phyloP scores from a whole-genome alignment of 2,329 filamentous ascomycete genomes.

The Trichoderma sp. region DNA sequence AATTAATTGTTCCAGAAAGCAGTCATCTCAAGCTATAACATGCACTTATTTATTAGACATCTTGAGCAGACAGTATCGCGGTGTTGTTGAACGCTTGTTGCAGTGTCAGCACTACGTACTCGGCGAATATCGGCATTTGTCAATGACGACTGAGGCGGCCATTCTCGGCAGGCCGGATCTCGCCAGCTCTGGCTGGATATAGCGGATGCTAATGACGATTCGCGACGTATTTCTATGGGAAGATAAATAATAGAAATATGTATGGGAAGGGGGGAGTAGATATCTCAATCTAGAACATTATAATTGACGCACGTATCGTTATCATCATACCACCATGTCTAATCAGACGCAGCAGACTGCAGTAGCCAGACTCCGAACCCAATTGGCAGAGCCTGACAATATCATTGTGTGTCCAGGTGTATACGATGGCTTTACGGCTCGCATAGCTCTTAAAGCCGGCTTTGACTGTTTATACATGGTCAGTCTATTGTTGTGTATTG shows the following conservation, averaged over 20 bases:
- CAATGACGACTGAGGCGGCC: background rate
- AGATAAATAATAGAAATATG: background rate
- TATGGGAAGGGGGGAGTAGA: background rate
- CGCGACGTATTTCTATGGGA: background rate
- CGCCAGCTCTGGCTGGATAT: background rate
- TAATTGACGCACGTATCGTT: background rate
- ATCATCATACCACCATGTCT: background rate
- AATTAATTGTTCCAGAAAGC: background rate
- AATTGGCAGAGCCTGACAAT: constrained; percentile 40
- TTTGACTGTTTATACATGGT: constrained; percentile 71
- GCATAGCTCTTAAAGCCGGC: constrained; percentile 62
- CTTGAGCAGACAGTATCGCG: background rate
- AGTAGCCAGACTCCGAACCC: constrained; percentile 20
- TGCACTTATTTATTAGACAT: background rate
- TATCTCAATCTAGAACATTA: background rate
- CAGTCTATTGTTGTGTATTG: constrained; percentile 25
- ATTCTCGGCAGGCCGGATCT: background rate
- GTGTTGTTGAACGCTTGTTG: background rate
- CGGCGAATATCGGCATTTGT: background rate
- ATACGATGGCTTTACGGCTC: constrained; percentile 67
- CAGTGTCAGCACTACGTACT: background rate
- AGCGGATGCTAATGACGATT: background rate
- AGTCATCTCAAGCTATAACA: background rate
- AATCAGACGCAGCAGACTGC: constrained; percentile 5
- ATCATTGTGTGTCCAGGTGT: constrained; percentile 64